phyloP scores from a whole-genome alignment of 345 rosid genomes.

The Moringa oleifera region DNA sequence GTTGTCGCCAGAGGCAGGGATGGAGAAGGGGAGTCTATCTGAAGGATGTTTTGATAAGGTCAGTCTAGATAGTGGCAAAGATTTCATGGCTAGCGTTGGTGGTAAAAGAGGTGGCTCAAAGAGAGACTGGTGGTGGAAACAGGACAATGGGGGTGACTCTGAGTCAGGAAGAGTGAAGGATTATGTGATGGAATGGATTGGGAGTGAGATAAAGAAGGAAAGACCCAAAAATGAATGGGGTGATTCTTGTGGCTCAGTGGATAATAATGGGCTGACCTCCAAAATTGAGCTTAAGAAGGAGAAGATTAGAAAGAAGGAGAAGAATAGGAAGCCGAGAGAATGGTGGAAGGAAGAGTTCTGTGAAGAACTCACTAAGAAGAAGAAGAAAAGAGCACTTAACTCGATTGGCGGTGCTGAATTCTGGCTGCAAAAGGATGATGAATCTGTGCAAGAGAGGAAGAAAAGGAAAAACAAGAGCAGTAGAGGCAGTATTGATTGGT shows the following conservation, averaged over 20 bases:
- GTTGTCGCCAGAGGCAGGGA: conserved; percentile 34
- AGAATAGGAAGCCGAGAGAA: conserved; percentile 62
- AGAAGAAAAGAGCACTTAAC: conserved; percentile 37
- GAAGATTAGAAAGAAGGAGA: conserved; percentile 34
- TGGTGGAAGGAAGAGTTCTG: conserved; percentile 93
- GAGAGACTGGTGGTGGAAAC: conserved; percentile 83
- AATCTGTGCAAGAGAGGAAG: conserved; percentile 25
- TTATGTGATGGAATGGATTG: conserved; percentile 83
- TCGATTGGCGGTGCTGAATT: conserved; percentile 41
- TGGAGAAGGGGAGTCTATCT: conserved; percentile 43
- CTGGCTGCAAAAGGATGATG: conserved; percentile 66
- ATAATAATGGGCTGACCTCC: conserved; percentile 22
- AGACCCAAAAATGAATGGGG: conserved; percentile 46
- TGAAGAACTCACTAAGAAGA: conserved; percentile 57
- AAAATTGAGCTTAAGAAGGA: conserved; percentile 41
- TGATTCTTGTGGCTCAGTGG: conserved; percentile 28
- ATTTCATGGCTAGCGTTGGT: conserved; percentile 20
- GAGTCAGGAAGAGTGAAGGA: conserved; percentile 73
- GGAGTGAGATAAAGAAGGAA: conserved; percentile 68
- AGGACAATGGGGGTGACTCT: conserved; percentile 50
- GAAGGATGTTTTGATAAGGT: conserved; percentile 38
- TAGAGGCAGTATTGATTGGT: conserved; percentile 64
- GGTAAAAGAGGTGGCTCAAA: conserved; percentile 36
- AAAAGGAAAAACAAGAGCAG: conserved; percentile 42
- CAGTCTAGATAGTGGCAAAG: conserved; percentile 40